Percentiles rank a stretch among this genome's conserved stretches.
These are phyloP conservation scores for Acer campestre DNA, from an alignment of 345 rosid species.

Conservation along the genomic window DNA sequence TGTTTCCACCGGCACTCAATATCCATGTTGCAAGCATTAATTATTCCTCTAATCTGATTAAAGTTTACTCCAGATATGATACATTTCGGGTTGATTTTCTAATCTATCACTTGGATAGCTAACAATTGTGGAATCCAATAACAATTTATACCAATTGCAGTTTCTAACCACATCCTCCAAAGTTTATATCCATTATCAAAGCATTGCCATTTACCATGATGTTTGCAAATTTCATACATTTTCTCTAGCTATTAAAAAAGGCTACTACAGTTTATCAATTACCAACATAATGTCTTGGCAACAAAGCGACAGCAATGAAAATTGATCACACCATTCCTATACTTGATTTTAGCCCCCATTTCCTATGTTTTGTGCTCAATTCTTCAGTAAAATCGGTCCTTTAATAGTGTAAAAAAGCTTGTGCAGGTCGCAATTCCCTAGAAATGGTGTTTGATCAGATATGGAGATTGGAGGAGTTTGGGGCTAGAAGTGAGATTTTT, in stretches of 20 bases:
- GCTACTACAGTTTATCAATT: neutral
- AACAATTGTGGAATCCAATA: neutral
- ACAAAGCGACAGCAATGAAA: too few species aligned
- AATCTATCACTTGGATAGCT: neutral
- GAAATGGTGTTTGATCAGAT: too few species aligned
- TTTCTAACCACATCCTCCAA: neutral
- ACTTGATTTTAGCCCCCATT: too few species aligned
- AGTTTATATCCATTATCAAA: neutral
- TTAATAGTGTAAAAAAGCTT: too few species aligned
- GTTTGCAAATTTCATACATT: neutral
- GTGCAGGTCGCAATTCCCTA: too few species aligned
- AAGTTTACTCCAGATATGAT: neutral
- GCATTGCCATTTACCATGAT: neutral
- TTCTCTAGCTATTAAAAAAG: neutral
- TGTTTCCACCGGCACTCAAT: neutral
- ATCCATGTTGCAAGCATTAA: neutral
- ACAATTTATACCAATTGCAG: neutral
- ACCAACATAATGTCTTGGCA: neutral
- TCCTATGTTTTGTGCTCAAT: too few species aligned
- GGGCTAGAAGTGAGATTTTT: too few species aligned
- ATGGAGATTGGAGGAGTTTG: too few species aligned
- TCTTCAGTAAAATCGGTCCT: too few species aligned
- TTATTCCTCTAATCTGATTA: neutral
- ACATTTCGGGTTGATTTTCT: neutral
- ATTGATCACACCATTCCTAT: too few species aligned